Base-by-base conservation (phyloP, 2,329 filamentous ascomycete genomes). In the Sclerotinia glacialis region DNA sequence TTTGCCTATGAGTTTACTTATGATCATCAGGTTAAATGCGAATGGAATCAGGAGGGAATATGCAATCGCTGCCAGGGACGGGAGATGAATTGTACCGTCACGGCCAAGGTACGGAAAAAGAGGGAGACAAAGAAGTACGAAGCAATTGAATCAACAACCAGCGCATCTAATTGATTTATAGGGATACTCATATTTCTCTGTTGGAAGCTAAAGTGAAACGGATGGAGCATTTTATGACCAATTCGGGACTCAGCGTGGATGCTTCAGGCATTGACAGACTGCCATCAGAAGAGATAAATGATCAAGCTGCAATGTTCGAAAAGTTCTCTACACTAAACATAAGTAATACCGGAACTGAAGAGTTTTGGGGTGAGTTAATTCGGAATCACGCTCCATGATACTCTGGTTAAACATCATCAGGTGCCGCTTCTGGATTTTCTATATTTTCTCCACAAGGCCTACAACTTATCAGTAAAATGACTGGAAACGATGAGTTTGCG, bases 371-470 rank as follows among this genome's bases (percentile, higher is more conserved):
- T 69, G 67, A 56, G 63, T 65, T 47, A 50, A 65, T 12, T 37
- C n/a, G 53, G 42, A 31, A 64, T 66, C 52, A 28, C 34, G 47
- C 31, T 40, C 11, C 46, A 44, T 40, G 3, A 49, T 59, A n/a
- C 26, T 31, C 44, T 55, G 59, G 40, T 67, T 60, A 58, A 40
- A 66, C 14, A 23, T 67, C 11, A 44, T 50, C 56, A 73, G 71
- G 71, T 47, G 68, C 62, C 31, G 65, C 72, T 18, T 74, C 72
- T 60, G 71, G 72, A 4, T 72, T 72, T 65, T 72, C 71, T 40
- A 61, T 74, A 55, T 69, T 74, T 59, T 72, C 72, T 28, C 71
- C 72, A 26, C 67, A 70, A 56, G 72, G 72, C 46, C 59, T 74
- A 46, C 70, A 64, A 26, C 71, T 69, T 62, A 72, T 74, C 47